Evolutionary conservation across 176 grass and related monocot genomes (phyloP), one percentile per base, ranked within the genome.

Genomic region (Stipa capillata): DNA sequence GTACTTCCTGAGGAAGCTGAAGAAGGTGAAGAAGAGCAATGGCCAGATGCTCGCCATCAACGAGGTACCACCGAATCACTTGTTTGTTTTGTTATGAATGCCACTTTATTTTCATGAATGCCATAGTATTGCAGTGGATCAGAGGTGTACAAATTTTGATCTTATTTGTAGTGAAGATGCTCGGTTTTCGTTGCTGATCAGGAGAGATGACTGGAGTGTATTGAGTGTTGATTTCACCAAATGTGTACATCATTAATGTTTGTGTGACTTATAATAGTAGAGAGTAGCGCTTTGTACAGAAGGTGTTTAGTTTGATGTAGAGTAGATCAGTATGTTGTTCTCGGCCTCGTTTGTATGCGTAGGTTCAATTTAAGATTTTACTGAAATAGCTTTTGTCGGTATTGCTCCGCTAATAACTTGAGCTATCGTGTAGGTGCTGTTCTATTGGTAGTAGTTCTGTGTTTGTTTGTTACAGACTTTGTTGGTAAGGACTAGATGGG

Each of bases 21-120:
- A 97, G 91, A 97, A 90, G 67, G 94, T 97, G 18, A 97, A 97
- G 89, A 97, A 97, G 91, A 89, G 91, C 70, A 97, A 94, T 35
- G 94, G 94, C 20, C 94, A 97, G 48, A 74, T 97, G 41, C 65
- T 97, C 39, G 94, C 94, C 34, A 89, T 97, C 50, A 97, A 92
- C 49, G 94, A 97, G 94, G 94, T 97, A 84, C 36, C 2, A 17
- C 52, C 42, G n/a, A n/a, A n/a, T 3, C 2, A 11, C 0, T 12
- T 1, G 0, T n/a, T n/a, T n/a, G n/a, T n/a, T n/a, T n/a, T n/a
- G n/a, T n/a, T n/a, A n/a, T 2, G 7, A 45, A 58, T 39, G n/a
- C 2, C 8, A 76, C 53, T 25, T 20, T 3, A 18, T n/a, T n/a
- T n/a, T n/a, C 4, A n/a, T 18, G 28, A 31, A 31, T 58, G 66